Evolutionary conservation across 2,329 filamentous ascomycete species (phyloP).

Genomic region (Talaromyces pinophilus): DNA sequence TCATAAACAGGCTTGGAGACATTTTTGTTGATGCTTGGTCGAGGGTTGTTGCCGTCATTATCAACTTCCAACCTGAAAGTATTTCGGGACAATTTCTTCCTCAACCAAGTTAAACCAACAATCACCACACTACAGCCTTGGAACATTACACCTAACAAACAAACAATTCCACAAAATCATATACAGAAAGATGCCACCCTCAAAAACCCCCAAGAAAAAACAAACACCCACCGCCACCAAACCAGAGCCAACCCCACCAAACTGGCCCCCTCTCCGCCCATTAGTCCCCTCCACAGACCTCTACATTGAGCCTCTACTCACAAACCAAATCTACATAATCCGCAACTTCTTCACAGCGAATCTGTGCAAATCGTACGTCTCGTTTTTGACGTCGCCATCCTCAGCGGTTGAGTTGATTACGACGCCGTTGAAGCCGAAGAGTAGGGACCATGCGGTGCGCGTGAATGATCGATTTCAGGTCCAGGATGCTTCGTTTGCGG

Average conservation of each 20-base stretch:
- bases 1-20: not conserved
- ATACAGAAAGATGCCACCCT: conserved; percentile 10
- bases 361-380: conserved; percentile 74
- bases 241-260: conserved; percentile 36
- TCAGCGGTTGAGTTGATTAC: conserved; percentile 66
- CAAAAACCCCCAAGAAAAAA: conserved; percentile 22
- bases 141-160: not conserved
- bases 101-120: not conserved
- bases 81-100: not conserved
- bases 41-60: not conserved
- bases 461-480: conserved; percentile 90
- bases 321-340: conserved; percentile 70
- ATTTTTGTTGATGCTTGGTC: not conserved
- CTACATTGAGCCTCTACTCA: conserved; percentile 57
- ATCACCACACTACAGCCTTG: not conserved
- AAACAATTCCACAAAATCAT: not conserved
- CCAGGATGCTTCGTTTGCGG: conserved; percentile 72
- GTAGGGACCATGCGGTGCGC: conserved; percentile 72
- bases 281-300: conserved; percentile 67
- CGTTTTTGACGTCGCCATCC: conserved; percentile 62
- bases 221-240: not conserved
- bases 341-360: conserved; percentile 72
- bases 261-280: conserved; percentile 74
- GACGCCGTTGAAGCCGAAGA: conserved; percentile 73
- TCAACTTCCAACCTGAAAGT: not conserved